Base-by-base conservation (phyloP, 139 green algal species). In the Tetraselmis striata region DNA sequence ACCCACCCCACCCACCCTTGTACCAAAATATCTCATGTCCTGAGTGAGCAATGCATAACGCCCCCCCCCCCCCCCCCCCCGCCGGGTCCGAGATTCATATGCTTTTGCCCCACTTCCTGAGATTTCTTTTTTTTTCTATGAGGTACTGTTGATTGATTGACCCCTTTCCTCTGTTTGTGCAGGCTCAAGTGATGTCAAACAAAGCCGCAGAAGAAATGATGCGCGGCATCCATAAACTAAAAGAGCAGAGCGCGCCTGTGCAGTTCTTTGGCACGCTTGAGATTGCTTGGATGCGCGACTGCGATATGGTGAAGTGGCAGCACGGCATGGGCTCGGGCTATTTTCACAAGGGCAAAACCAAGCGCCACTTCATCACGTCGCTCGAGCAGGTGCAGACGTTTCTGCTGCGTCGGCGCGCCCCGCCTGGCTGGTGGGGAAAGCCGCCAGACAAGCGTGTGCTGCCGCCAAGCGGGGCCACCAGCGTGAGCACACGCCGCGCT, bases 211-310 rank as follows among this genome's bases (percentile, higher is more conserved):
- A 77, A 30, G 45, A 75, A 11, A 30, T 82, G n/a, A 80, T 91
- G n/a, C 75, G 32, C 2, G 32, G 1, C 1, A 75, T 59, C 23
- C 31, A 59, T 31, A 77, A 59, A 31, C 24, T 2, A 23, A 87
- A 81, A 74, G 45, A 59, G 26, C 32, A 11, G 1, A 58, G 23
- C 26, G 27, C 84, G 23, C 86, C 91, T 0, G 84, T 95, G 1
- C 92, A 93, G 83, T 96, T 96, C 81, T 96, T 95, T 85, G 93
- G 92, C n/a, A 95, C 93, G 0, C 83, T 89, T 26, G 89, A 94
- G 80, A 90, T 94, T 23, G 87, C 85, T 0, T 96, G 93, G 93
- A 83, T 95, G 11, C 82, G 82, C 25, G 59, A 85, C 0, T 77
- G 78, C 1, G 87, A 92, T 30, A 76, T 89, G 0, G 77, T 91